These are phyloP conservation scores for Prunus persica DNA, from an alignment of 306 rosid species.

Conservation along the genomic window DNA sequence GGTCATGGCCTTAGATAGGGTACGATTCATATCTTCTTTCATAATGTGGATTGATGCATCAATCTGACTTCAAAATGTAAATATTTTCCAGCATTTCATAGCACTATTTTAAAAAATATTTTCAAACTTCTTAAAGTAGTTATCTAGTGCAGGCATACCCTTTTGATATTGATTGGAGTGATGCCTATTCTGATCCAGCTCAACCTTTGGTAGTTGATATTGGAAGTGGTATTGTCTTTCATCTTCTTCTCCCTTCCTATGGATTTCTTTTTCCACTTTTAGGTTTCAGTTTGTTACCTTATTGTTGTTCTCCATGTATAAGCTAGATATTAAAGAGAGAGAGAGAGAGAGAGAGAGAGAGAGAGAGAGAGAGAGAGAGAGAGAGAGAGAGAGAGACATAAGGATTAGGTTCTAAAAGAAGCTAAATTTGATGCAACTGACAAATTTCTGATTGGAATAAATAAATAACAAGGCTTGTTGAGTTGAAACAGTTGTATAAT, in stretches of 20 bases:
- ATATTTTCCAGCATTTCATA: slow-evolving; percentile 5
- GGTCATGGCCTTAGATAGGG: slow-evolving; percentile 71
- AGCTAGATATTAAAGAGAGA: background rate
- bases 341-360: background rate
- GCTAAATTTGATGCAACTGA: background rate
- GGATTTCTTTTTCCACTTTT: background rate
- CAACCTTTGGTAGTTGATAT: slow-evolving; percentile 84
- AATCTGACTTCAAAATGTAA: background rate
- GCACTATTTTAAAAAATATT: background rate
- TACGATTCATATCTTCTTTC: slow-evolving; percentile 29
- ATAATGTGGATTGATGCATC: background rate
- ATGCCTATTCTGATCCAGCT: slow-evolving; percentile 47
- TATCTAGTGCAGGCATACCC: slow-evolving; percentile 78
- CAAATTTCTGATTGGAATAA: background rate
- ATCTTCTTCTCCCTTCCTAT: background rate
- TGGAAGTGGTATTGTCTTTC: slow-evolving; percentile 69
- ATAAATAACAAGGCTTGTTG: background rate
- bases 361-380: background rate
- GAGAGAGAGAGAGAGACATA: background rate
- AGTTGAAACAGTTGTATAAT: background rate
- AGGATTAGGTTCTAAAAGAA: background rate
- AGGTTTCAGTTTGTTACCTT: background rate
- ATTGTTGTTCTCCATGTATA: background rate
- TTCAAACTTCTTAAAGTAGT: slow-evolving; percentile 23
- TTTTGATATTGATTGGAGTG: slow-evolving; percentile 68